These are phyloP conservation scores for Hymenoscyphus occultus DNA, from an alignment of 2,329 filamentous ascomycete species.

Conservation along the genomic window DNA sequence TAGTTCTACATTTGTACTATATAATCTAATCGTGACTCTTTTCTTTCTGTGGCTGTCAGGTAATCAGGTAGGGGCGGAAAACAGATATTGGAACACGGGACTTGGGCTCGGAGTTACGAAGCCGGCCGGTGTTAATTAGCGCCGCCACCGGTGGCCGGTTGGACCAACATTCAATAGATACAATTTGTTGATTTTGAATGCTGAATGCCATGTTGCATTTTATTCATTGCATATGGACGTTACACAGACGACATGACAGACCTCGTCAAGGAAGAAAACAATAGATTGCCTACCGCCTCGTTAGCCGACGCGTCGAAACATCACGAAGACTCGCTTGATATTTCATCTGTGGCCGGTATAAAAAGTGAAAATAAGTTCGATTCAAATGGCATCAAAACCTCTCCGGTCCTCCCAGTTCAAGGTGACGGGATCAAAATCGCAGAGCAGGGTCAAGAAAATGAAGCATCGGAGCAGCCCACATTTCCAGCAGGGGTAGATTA, in stretches of 20 bases:
- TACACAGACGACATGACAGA: neutral
- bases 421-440: neutral
- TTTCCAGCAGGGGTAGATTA: constrained; percentile 13
- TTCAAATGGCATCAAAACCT: neutral
- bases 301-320: neutral
- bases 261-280: neutral
- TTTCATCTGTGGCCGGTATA: neutral
- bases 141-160: neutral
- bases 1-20: too few relatives aligned
- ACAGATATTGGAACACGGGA: neutral
- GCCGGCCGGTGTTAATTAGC: neutral
- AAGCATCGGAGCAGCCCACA: constrained; percentile 8
- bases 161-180: neutral
- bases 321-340: neutral
- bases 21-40: too few relatives aligned
- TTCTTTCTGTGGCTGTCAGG: too few relatives aligned
- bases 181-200: neutral
- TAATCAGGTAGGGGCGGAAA: too few relatives aligned
- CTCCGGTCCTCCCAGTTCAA: neutral
- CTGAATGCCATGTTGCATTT: neutral
- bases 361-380: neutral
- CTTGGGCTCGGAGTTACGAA: neutral
- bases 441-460: neutral
- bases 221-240: neutral
- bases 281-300: neutral